A percentile compares a stretch with the other conserved stretches of the same genome.
phyloP scores from a whole-genome alignment of 495 filamentous ascomycete genomes.

The Lichenothelia convexa region DNA sequence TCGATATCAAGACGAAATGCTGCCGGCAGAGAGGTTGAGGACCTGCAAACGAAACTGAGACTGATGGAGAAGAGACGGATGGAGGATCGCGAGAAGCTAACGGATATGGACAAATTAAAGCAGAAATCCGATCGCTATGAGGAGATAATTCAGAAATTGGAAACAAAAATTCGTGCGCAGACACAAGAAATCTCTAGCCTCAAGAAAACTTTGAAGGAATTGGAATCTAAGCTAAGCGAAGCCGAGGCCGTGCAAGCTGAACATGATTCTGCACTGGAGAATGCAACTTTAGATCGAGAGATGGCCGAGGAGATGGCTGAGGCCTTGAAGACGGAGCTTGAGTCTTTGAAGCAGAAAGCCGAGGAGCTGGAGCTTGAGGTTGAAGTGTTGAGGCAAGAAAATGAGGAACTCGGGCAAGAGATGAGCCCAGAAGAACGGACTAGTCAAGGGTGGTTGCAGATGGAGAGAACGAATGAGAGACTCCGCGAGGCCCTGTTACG shows the following conservation, averaged over 20 bases:
- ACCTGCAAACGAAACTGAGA: conserved; percentile 19
- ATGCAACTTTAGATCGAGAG: conserved; percentile 75
- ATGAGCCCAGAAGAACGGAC: conserved; percentile 78
- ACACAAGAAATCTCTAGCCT: conserved; percentile 64
- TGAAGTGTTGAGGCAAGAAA: conserved; percentile 75
- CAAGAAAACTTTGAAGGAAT: conserved; percentile 58
- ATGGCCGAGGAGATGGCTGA: conserved; percentile 94
- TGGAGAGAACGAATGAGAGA: conserved; percentile 77
- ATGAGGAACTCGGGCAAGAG: conserved; percentile 59
- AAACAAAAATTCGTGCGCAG: conserved; percentile 74
- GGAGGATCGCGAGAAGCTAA: conserved; percentile 80
- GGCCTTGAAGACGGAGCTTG: conserved; percentile 57
- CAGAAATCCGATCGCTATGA: conserved; percentile 74
- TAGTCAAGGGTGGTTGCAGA: conserved; percentile 72
- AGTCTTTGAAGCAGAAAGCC: conserved; percentile 49
- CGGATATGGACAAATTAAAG: conserved; percentile 55
- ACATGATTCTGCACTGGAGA: conserved; percentile 68
- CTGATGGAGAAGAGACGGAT: conserved; percentile 27
- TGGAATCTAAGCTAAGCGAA: conserved; percentile 44
- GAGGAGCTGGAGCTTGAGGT: conserved; percentile 81
- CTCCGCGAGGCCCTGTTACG: conserved; percentile 72
- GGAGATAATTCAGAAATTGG: conserved; percentile 75
- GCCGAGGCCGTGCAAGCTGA: conserved; percentile 61
- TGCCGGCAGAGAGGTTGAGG: conserved; percentile 22
- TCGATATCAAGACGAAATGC: too few species aligned